Evolutionary conservation across 306 rosid species (phyloP).

Genomic region (Oemleria cerasiformis): DNA sequence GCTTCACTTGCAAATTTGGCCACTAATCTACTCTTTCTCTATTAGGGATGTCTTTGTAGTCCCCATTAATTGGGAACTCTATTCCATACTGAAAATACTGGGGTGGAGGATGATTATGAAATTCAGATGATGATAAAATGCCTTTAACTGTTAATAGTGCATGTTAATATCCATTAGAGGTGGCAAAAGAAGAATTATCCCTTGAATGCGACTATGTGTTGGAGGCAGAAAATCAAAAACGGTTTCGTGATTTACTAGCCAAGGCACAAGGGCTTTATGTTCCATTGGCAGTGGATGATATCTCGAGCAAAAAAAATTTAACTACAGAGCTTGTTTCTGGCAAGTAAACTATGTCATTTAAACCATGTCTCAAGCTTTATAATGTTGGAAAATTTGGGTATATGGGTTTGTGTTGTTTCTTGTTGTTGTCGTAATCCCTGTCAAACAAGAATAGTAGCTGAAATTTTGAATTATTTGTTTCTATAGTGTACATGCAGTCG

Average conservation of each 20-base stretch:
- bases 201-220: conserved; percentile 86
- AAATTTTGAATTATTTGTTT: no score
- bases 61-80: background rate
- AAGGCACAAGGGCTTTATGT: conserved; percentile 67
- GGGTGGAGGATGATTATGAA: background rate
- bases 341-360: conserved; percentile 29
- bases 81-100: background rate
- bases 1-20: conserved; percentile 1
- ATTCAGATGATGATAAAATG: conserved; percentile 11
- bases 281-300: conserved; percentile 70
- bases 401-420: no score
- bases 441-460: no score
- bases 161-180: conserved; percentile 44
- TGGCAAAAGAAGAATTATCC: conserved; percentile 88
- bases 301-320: conserved; percentile 75
- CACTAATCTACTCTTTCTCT: background rate
- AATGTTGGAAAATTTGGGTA: no score
- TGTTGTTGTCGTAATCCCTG: no score
- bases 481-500: no score
- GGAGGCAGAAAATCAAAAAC: conserved; percentile 85
- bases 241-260: conserved; percentile 59
- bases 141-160: conserved; percentile 14
- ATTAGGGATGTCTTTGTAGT: background rate
- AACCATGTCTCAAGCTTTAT: no score
- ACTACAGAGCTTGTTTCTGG: conserved; percentile 84